Evolutionary conservation across 352 stramenopile genomes (phyloP), one percentile per base, ranked within the genome.

Genomic region (Phytopythium vexans): DNA sequence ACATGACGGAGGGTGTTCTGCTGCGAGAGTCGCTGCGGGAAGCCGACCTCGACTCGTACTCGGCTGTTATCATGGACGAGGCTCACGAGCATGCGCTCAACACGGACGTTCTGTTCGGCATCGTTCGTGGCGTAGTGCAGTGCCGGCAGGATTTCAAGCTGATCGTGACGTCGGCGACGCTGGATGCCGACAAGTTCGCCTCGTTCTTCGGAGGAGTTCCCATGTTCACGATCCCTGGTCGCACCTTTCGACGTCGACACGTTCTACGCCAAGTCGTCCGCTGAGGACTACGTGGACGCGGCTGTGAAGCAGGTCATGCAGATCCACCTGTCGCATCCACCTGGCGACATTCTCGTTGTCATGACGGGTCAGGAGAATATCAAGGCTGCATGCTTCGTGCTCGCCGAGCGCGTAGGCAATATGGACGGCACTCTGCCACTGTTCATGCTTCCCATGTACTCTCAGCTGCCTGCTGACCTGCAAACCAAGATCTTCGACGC

Each of bases 321-420:
- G 59, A 99, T 99, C 62, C 97, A 99, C 71, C 84, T 99, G 45
- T 98, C 95, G 38, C 91, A 96, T 47, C 94, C 94, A 12, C 90
- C 94, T 9, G 97, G 97, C 40, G 97, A 99, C 72, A 96, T 99
- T 56, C 64, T 99, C 6, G 95, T 99, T 39, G 99, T 99, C 66
- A 99, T 99, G 96, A 99, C 97, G 1, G 97, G 97, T 6, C 97
- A 99, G 74, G 96, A 99, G 72, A 97, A 99, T 62, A 99, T 99
- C 65, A 97, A 99, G 53, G 86, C 92, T 8, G 96, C 89, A 9
- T 98, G 93, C 60, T 96, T 86, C 54, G 85, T 99, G 27, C 55
- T 99, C 3, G 92, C 94, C 10, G 93, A 98, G 54, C 93, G 96
- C 15, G 97, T 99, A 75, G 86, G 81, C 14, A 92, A 95, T 41